These are phyloP conservation scores for Venturia pyrina DNA, from an alignment of 2,329 filamentous ascomycete species.

Conservation along the genomic window DNA sequence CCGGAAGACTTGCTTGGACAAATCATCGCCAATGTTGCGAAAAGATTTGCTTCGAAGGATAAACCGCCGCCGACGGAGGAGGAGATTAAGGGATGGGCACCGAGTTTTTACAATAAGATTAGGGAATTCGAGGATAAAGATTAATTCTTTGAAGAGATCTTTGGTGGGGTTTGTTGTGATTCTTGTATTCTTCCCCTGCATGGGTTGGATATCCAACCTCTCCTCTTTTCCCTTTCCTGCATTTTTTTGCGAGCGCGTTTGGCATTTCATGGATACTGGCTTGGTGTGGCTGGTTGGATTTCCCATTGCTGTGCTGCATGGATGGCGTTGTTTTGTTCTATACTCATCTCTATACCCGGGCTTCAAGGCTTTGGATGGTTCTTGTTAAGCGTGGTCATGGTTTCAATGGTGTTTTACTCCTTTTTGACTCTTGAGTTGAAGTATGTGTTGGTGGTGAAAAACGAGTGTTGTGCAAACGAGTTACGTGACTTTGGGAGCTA, in stretches of 20 bases:
- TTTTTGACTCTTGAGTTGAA: not conserved
- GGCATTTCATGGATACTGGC: not conserved
- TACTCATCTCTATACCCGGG: not conserved
- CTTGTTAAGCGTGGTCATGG: not conserved
- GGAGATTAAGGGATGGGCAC: conserved; percentile 39
- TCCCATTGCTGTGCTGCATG: not conserved
- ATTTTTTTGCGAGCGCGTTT: not conserved
- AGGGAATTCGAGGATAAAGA: conserved; percentile 18
- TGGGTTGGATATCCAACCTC: not conserved
- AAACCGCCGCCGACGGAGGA: conserved; percentile 46
- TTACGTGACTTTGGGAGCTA: not conserved
- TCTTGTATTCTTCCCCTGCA: not conserved
- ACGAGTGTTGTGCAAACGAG: not conserved
- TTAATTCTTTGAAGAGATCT: not conserved
- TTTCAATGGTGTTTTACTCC: not conserved
- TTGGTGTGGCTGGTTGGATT: too few species aligned
- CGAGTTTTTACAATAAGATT: conserved; percentile 39
- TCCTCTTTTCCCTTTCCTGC: not conserved
- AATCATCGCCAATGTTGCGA: conserved; percentile 49
- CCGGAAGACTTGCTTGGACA: conserved; percentile 47
- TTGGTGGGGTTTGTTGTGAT: not conserved
- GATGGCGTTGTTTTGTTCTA: not conserved
- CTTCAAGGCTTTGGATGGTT: not conserved
- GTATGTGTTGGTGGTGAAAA: not conserved
- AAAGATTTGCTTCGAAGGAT: conserved; percentile 44